A percentile compares a stretch with the other conserved stretches of the same genome.
Evolutionary conservation across 768 basidiomycete species (phyloP).

Genomic region (Chalciporus sphaerocephalus): DNA sequence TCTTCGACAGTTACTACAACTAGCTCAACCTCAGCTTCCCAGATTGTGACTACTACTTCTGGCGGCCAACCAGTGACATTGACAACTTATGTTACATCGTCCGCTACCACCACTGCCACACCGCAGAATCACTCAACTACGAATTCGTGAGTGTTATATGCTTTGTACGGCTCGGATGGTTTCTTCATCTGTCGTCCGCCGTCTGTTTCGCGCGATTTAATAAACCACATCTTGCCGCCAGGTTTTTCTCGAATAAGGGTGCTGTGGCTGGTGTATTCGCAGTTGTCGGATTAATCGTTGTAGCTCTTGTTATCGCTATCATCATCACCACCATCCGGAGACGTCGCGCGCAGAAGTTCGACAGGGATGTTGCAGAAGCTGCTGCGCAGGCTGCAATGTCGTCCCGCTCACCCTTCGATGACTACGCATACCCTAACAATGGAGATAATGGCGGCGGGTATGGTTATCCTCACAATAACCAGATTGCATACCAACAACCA

Average conservation of each 20-base stretch:
- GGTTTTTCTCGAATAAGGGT: conserved; percentile 69
- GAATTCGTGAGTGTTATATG: conserved; percentile 23
- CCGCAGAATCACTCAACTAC: conserved; percentile 3
- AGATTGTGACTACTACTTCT: conserved; percentile 8
- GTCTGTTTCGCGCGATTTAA: not conserved
- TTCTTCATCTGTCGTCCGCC: no score
- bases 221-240: conserved; percentile 23
- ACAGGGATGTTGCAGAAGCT: conserved; percentile 70
- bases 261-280: conserved; percentile 71
- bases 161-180: not conserved
- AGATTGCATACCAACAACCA: conserved; percentile 55
- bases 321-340: conserved; percentile 54
- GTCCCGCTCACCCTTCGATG: conserved; percentile 49
- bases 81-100: conserved; percentile 4
- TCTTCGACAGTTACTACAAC: not conserved
- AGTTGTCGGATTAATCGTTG: conserved; percentile 59
- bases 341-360: conserved; percentile 59
- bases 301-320: conserved; percentile 47
- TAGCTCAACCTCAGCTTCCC: not conserved
- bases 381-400: conserved; percentile 59
- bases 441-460: conserved; percentile 21
- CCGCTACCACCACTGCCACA: not conserved
- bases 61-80: conserved; percentile 3
- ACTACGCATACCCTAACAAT: conserved; percentile 33
- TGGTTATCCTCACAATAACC: conserved; percentile 47